A percentile compares a stretch with the other conserved stretches of the same genome.
Conservation (phyloP, 2,329 filamentous ascomycete species). For the Ploettnerulaceae sp. region DNA sequence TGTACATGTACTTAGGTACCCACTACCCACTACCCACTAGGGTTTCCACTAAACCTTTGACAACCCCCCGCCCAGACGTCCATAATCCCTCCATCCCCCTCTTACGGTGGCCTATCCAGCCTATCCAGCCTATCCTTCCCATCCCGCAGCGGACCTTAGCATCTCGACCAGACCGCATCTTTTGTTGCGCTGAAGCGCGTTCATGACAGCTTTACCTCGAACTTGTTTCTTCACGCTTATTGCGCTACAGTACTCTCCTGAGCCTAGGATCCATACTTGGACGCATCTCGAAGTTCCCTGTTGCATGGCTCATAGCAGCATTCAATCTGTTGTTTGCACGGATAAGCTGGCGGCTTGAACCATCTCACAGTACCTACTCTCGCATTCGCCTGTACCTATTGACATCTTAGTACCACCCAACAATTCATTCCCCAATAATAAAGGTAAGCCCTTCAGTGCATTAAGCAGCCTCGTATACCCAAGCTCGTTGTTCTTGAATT, state of each 20-base stretch:
- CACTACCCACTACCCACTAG: conserved; percentile 21
- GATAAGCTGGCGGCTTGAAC: conserved; percentile 17
- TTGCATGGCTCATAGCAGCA: conserved; percentile 20
- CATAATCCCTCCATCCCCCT: conserved; percentile 14
- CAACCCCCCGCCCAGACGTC: conserved; percentile 15
- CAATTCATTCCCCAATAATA: conserved; percentile 13
- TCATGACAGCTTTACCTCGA: conserved; percentile 10
- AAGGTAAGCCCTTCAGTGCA: conserved; percentile 28
- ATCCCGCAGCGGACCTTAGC: too few relatives aligned
- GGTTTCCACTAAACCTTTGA: conserved; percentile 26
- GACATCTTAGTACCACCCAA: conserved; percentile 13
- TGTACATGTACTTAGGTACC: not conserved
- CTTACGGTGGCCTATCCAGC: conserved; percentile 21
- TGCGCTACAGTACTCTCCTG: conserved; percentile 6
- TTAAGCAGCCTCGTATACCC: conserved; percentile 24
- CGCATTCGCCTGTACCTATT: too few relatives aligned
- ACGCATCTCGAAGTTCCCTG: too few relatives aligned
- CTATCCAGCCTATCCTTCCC: too few relatives aligned
- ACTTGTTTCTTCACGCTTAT: conserved; percentile 13
- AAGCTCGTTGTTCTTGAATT: conserved; percentile 19
- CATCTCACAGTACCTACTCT: conserved; percentile 10
- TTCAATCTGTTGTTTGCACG: conserved; percentile 25
- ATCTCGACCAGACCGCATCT: conserved; percentile 10
- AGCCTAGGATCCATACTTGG: conserved; percentile 7
- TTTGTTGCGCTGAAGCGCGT: conserved; percentile 13